Conservation (phyloP, 345 rosid species). For the Lenwebbia sp. region DNA sequence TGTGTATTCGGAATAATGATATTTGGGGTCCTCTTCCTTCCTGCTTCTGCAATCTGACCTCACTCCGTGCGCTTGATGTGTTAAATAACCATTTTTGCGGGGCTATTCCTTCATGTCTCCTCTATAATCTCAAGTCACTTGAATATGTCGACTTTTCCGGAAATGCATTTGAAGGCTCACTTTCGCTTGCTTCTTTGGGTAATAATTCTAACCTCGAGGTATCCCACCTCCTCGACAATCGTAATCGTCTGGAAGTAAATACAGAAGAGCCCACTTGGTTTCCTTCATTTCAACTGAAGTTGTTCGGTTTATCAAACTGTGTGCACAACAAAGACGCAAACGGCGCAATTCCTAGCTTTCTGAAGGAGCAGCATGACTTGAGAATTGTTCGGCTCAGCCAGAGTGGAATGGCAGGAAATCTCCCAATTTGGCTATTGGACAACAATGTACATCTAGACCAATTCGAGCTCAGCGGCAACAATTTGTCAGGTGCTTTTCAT, state of each 20-base stretch:
- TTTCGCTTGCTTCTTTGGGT: background rate
- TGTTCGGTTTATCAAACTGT: background rate
- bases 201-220: background rate
- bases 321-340: background rate
- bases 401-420: background rate
- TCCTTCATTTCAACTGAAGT: background rate
- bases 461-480: background rate
- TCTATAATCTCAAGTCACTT: background rate
- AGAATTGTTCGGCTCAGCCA: background rate
- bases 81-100: background rate
- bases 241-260: background rate
- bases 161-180: background rate
- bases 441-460: constrained; percentile 2
- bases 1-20: background rate
- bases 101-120: background rate
- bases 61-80: background rate
- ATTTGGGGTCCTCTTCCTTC: background rate
- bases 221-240: background rate
- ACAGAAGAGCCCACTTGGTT: background rate
- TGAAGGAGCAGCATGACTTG: constrained; percentile 2
- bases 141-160: background rate
- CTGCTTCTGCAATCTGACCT: background rate
- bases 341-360: background rate
- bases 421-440: constrained; percentile 17
- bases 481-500: background rate